Evolutionary conservation across 2,329 filamentous ascomycete species (phyloP).

Genomic region (Grosmannia penicillata): DNA sequence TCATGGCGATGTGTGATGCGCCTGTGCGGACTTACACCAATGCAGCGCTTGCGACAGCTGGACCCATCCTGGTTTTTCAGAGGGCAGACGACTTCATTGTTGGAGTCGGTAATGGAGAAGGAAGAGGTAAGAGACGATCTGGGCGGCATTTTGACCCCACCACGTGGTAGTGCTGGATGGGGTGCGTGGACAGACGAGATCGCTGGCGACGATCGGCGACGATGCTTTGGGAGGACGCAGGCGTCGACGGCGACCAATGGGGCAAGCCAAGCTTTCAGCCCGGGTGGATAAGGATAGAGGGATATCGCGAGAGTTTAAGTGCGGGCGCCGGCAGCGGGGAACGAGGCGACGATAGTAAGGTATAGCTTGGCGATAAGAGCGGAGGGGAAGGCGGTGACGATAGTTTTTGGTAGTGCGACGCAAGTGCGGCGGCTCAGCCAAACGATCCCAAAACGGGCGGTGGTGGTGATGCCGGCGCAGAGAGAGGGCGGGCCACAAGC

Average conservation of each 20-base stretch:
- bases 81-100: slow-evolving; percentile 94
- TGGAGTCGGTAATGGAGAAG: slow-evolving; percentile 82
- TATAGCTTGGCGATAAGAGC: slow-evolving; percentile 10
- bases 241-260: background rate
- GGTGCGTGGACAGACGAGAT: background rate
- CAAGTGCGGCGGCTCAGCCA: background rate
- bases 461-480: slow-evolving; percentile 5
- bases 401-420: slow-evolving; percentile 1
- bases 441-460: slow-evolving; percentile 2
- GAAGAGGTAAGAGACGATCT: slow-evolving; percentile 75
- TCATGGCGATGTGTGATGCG: no score
- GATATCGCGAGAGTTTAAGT: background rate
- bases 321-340: slow-evolving; percentile 8
- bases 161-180: slow-evolving; percentile 25
- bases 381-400: slow-evolving; percentile 9
- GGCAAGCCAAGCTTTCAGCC: background rate
- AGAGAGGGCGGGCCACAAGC: no score
- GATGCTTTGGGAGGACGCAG: background rate
- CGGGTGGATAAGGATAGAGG: background rate
- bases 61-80: slow-evolving; percentile 92
- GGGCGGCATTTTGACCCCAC: slow-evolving; percentile 69
- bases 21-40: slow-evolving; percentile 98
- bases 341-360: slow-evolving; percentile 3
- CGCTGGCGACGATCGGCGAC: no score
- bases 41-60: slow-evolving; percentile 91